Percentiles rank a stretch among this genome's conserved stretches.
phyloP scores from a whole-genome alignment of 352 stramenopile genomes.

The Thraustochytrium sp. region DNA sequence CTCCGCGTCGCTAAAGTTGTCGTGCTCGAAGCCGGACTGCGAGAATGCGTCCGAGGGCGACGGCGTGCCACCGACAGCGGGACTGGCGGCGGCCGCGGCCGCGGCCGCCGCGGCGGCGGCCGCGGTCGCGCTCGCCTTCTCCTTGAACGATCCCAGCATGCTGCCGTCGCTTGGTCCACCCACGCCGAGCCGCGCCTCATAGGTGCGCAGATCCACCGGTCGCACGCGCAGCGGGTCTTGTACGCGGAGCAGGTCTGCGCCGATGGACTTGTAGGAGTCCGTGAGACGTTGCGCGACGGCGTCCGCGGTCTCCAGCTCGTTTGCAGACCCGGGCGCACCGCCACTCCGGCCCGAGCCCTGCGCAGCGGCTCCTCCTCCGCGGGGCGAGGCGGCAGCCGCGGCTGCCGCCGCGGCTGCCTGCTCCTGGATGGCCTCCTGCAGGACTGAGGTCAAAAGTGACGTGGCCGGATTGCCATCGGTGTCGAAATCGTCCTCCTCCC shows the following conservation, averaged over 20 bases:
- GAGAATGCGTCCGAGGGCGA: background rate
- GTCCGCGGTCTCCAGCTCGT: background rate
- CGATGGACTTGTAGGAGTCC: slow-evolving; percentile 10
- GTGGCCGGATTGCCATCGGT: background rate
- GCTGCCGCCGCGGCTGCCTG: background rate
- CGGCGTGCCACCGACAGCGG: background rate
- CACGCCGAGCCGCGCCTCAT: background rate
- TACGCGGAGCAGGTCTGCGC: background rate
- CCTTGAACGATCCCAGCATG: background rate
- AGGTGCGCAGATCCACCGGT: background rate
- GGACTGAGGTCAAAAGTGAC: background rate
- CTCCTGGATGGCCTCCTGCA: background rate
- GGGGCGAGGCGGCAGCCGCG: background rate
- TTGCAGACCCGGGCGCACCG: too few species aligned
- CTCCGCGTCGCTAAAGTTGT: too few species aligned
- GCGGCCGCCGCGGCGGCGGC: background rate
- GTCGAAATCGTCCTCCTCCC: background rate
- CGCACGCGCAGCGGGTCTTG: background rate
- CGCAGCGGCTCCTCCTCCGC: background rate
- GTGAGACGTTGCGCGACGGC: background rate
- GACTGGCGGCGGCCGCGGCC: background rate
- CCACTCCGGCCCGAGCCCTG: too few species aligned
- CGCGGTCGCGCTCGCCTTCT: background rate
- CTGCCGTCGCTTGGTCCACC: background rate
- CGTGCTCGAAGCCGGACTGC: background rate